These are phyloP conservation scores for Cystobasidium tubakii DNA, from an alignment of 768 basidiomycete genomes.

Conservation along the genomic window DNA sequence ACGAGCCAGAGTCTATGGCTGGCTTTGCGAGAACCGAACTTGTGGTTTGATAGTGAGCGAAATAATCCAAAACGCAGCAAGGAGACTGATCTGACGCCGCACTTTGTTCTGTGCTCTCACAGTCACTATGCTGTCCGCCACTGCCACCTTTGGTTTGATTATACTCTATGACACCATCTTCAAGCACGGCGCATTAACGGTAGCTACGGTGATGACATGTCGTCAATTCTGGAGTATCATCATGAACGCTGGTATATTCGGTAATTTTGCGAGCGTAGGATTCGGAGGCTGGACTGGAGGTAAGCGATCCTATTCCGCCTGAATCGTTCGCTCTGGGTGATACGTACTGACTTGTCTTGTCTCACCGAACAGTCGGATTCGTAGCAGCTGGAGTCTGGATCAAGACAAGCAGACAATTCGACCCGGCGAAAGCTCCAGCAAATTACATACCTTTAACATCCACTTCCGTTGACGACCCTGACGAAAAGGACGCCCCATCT, in stretches of 20 bases:
- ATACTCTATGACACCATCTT: constrained; percentile 49
- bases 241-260: constrained; percentile 46
- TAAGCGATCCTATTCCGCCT: background rate
- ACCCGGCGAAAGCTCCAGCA: constrained; percentile 1
- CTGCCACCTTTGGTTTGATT: constrained; percentile 35
- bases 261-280: constrained; percentile 40
- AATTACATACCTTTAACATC: background rate
- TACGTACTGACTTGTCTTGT: background rate
- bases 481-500: background rate
- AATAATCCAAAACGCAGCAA: too few relatives aligned
- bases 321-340: background rate
- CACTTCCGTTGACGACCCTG: background rate
- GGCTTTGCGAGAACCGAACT: background rate
- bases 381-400: constrained; percentile 32
- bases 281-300: constrained; percentile 43
- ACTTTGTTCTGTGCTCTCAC: constrained; percentile 32
- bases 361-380: constrained; percentile 16
- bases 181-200: background rate
- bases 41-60: constrained; percentile 20
- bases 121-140: constrained; percentile 38
- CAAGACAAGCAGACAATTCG: constrained; percentile 36
- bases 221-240: constrained; percentile 46
- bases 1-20: constrained; percentile 8
- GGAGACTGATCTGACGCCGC: too few relatives aligned
- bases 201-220: constrained; percentile 24